Percentiles rank a stretch among this genome's conserved stretches.
Evolutionary conservation across 225 moss, liverwort and hornwort species (phyloP).

Genomic region (Pleurozium schreberi): DNA sequence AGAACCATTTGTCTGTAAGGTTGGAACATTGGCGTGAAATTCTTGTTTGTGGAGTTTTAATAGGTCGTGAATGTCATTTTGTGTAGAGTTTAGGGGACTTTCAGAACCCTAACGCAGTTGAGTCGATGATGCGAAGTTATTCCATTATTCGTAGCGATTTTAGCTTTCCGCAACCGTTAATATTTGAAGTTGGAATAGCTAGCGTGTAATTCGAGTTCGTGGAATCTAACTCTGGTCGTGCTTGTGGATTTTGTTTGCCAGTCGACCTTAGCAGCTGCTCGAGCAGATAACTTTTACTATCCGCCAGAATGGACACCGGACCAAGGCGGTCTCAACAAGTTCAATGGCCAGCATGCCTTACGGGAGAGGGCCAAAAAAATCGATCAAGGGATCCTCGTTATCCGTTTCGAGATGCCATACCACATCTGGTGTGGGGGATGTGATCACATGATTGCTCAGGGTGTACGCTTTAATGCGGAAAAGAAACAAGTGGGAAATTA

Average conservation of each 20-base stretch:
- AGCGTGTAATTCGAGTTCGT: neutral
- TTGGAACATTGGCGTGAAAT: neutral
- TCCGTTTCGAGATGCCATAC: constrained; percentile 99
- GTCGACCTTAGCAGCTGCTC: constrained; percentile 98
- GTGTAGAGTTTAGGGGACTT: neutral
- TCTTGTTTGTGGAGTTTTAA: neutral
- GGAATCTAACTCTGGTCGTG: neutral
- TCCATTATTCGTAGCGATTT: neutral
- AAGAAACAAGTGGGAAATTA: constrained; percentile 99
- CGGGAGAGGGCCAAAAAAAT: constrained; percentile 97
- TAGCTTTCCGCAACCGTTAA: neutral
- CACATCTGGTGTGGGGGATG: constrained; percentile 99
- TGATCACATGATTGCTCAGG: constrained; percentile 91
- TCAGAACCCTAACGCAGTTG: neutral
- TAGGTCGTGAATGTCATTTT: neutral
- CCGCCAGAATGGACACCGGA: constrained; percentile 99
- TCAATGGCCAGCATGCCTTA: constrained; percentile 97
- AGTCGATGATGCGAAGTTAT: neutral
- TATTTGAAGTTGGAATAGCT: neutral
- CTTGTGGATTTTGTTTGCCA: constrained; percentile 11
- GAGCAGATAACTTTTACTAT: constrained; percentile 96
- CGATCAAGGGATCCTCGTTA: constrained; percentile 94
- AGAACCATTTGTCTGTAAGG: neutral
- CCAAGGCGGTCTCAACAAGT: constrained; percentile 95
- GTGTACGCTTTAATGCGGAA: constrained; percentile 95